Base-by-base conservation (phyloP, 139 green algal genomes). In the Micractinium conductrix region DNA sequence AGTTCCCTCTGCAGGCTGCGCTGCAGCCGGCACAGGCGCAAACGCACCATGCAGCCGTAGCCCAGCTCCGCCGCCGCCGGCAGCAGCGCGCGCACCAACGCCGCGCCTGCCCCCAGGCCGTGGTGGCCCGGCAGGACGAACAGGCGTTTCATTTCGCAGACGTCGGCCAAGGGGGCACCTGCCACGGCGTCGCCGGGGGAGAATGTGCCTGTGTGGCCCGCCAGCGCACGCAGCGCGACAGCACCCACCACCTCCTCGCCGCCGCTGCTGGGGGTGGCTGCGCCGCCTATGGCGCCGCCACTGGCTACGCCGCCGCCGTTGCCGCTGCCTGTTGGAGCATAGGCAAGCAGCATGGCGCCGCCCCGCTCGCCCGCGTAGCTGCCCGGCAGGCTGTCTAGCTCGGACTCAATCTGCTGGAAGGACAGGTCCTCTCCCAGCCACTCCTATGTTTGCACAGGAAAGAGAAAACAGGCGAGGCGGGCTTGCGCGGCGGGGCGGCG, bases 111-210 rank as follows among this genome's bases (percentile, higher is more conserved):
- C 12, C 80, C 80, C 12, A 68, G 55, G 1, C 79, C 43, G 58
- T 89, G 85, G 70, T 89, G 79, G 26, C 74, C 73, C n/a, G 38
- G 33, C 78, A 83, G 33, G 43, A 89, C 85, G 70, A 89, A 89
- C 43, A 89, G 69, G 43, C 86, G 80, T 45, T 89, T 89, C 80
- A 89, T 84, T 28, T 89, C 86, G 62, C 86, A 89, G 12, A 87
- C 84, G 30, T 58, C 55, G 24, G 33, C 42, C 38, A 83, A 35
- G 10, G 75, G 55, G 40, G 74, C 45, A 1, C 86, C 86, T 33
- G 55, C 45, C 71, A 89, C 43, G 38, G 26, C 12, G 42, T 68
- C 40, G 58, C 62, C 43, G 1, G 48, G 33, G 7, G n/a, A 19
- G 40, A 85, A 17, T 2, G 80, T 80, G 80, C 33, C 4, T 9